Conservation (phyloP, 768 basidiomycete species). For the Leucocoprinus sp. region DNA sequence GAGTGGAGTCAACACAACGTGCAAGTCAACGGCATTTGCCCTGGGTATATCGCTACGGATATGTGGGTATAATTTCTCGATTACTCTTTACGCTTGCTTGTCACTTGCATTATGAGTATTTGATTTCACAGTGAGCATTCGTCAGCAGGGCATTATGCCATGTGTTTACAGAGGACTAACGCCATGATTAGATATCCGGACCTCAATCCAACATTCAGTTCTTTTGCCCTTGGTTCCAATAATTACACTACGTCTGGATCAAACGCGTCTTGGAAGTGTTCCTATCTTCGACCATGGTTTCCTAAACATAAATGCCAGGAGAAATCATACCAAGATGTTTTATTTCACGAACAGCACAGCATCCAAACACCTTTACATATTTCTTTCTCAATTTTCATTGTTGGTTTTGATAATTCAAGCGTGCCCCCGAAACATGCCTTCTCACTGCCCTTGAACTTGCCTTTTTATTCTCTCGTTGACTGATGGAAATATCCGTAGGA, state of each 20-base stretch:
- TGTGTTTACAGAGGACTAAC: too few relatives aligned
- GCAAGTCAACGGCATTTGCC: slow-evolving; percentile 83
- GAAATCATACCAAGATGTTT: slow-evolving; percentile 4
- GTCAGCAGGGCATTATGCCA: too few relatives aligned
- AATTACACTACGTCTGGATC: not conserved
- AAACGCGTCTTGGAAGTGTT: not conserved
- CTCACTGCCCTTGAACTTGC: not conserved
- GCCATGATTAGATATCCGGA: not conserved
- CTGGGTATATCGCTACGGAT: slow-evolving; percentile 85
- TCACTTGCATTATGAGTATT: slow-evolving; percentile 1
- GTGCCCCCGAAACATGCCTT: too few relatives aligned
- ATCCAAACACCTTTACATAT: not conserved
- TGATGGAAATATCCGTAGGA: slow-evolving; percentile 24
- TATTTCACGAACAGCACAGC: not conserved
- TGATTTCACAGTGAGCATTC: too few relatives aligned
- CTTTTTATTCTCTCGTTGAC: not conserved
- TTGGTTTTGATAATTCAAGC: too few relatives aligned
- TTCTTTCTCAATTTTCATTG: not conserved
- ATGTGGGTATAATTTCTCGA: slow-evolving; percentile 43
- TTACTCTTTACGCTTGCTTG: slow-evolving; percentile 3
- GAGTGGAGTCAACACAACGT: slow-evolving; percentile 89
- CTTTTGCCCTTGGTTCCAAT: not conserved
- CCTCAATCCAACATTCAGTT: not conserved
- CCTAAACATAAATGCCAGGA: not conserved
- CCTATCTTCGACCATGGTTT: not conserved